Evolutionary conservation across 1,139 yeast species (phyloP).

Genomic region (Protomyces pachydermus): DNA sequence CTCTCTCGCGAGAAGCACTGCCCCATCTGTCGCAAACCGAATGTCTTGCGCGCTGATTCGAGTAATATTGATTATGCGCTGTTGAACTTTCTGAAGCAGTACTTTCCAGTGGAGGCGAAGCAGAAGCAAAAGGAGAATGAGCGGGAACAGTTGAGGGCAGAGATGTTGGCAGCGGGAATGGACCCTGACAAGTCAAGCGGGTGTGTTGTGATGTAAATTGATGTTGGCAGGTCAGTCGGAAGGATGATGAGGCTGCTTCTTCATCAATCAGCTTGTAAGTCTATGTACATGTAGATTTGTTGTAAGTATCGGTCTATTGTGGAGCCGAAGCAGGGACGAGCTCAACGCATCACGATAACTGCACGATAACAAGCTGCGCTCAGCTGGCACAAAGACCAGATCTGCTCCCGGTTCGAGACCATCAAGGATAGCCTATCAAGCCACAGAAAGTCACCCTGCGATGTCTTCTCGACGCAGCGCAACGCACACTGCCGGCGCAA

Average conservation of each 20-base stretch:
- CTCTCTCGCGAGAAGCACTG: slow-evolving; percentile 55
- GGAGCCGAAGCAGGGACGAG: too few species aligned
- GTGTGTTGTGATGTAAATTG: neutral
- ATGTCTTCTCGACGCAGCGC: too few species aligned
- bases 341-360: too few species aligned
- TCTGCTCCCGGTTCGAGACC: too few species aligned
- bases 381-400: too few species aligned
- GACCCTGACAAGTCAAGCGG: neutral
- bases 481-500: too few species aligned
- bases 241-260: neutral
- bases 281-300: neutral
- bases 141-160: slow-evolving; percentile 49
- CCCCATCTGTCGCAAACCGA: slow-evolving; percentile 61
- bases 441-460: too few species aligned
- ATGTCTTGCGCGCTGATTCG: slow-evolving; percentile 56
- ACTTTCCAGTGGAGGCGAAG: slow-evolving; percentile 65
- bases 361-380: too few species aligned
- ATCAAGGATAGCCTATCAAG: too few species aligned
- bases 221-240: neutral
- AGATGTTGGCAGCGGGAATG: slow-evolving; percentile 32
- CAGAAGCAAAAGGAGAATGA: slow-evolving; percentile 57
- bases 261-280: neutral
- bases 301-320: too few species aligned
- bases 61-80: slow-evolving; percentile 54
- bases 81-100: slow-evolving; percentile 51